A percentile compares a stretch with the other conserved stretches of the same genome.
Evolutionary conservation across 495 filamentous ascomycete genomes (phyloP).

Genomic region (Aspergillus hancockii): DNA sequence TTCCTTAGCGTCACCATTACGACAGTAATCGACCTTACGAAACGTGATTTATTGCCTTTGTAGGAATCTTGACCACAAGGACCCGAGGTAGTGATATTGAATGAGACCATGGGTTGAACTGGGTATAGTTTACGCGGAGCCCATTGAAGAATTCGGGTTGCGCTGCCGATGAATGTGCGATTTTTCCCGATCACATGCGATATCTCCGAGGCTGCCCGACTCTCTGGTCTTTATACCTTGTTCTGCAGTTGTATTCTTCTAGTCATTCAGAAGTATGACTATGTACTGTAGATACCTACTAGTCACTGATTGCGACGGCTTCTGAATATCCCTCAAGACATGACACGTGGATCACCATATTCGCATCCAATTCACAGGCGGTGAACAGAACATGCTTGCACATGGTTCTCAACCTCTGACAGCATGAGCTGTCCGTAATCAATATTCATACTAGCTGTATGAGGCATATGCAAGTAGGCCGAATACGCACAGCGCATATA

Average conservation of each 20-base stretch:
- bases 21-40: not conserved
- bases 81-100: constrained; percentile 3
- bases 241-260: not conserved
- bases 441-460: not conserved
- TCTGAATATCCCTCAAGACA: not conserved
- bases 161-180: constrained; percentile 9
- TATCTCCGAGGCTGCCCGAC: constrained; percentile 18
- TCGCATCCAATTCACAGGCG: not conserved
- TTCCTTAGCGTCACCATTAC: constrained; percentile 5
- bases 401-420: not conserved
- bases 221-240: not conserved
- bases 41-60: not conserved
- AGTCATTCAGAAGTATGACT: not conserved
- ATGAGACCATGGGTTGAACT: not conserved
- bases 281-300: not conserved
- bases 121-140: not conserved
- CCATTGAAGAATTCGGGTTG: not conserved
- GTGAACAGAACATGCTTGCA: not conserved
- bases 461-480: too few relatives aligned
- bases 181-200: constrained; percentile 19
- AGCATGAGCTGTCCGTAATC: not conserved
- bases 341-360: not conserved
- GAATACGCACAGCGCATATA: too few relatives aligned
- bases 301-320: not conserved
- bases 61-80: not conserved